These are phyloP conservation scores for Ascoidea rubescens DNA, from an alignment of 805 yeast species.

Conservation along the genomic window DNA sequence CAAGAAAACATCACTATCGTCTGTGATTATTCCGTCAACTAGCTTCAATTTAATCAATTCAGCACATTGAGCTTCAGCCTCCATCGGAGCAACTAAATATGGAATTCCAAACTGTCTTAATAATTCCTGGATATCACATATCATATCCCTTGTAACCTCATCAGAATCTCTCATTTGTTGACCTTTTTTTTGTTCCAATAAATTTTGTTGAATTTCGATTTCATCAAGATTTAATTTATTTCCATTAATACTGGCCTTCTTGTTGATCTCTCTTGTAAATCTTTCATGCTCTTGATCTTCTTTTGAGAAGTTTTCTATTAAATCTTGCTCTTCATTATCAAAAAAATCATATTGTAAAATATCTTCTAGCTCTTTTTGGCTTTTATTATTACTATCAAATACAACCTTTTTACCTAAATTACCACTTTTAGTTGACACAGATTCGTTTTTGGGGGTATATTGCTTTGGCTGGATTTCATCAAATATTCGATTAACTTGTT, in stretches of 20 bases:
- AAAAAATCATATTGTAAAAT: constrained; percentile 49
- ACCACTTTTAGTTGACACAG: background rate
- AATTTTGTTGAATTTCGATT: constrained; percentile 21
- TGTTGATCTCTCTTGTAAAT: constrained; percentile 26
- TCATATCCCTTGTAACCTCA: constrained; percentile 77
- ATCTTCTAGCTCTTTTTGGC: background rate
- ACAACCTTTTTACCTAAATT: background rate
- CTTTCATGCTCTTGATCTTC: constrained; percentile 65
- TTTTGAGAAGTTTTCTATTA: constrained; percentile 43
- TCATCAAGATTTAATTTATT: background rate
- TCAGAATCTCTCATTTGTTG: constrained; percentile 80
- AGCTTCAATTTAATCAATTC: constrained; percentile 50
- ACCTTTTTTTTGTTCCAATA: constrained; percentile 44
- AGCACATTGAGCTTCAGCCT: constrained; percentile 98
- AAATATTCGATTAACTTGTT: background rate
- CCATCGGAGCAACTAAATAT: constrained; percentile 92
- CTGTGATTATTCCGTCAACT: constrained; percentile 93
- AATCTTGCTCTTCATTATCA: constrained; percentile 63
- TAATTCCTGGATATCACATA: constrained; percentile 80
- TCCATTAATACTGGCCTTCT: background rate
- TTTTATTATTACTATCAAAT: background rate
- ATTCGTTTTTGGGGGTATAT: background rate
- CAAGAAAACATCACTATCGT: constrained; percentile 91
- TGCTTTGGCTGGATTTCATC: background rate
- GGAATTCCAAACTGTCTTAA: constrained; percentile 87